Evolutionary conservation across 2,329 filamentous ascomycete genomes (phyloP).

Genomic region (Trichoderma sp.): DNA sequence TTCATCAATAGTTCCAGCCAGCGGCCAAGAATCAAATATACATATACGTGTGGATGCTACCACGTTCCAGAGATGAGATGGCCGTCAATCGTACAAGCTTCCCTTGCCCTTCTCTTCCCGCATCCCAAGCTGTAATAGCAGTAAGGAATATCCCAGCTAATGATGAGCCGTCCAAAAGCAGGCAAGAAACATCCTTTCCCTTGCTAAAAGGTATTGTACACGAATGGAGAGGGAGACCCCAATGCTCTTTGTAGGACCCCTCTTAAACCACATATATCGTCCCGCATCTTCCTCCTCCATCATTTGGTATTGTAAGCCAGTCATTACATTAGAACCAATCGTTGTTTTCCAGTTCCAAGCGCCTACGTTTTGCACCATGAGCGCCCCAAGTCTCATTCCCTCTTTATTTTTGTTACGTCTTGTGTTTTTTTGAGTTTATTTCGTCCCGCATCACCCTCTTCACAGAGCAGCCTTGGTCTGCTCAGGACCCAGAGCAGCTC

Average conservation of each 20-base stretch:
- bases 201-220: slow-evolving; percentile 24
- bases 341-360: slow-evolving; percentile 20
- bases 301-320: slow-evolving; percentile 20
- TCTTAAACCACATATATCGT: slow-evolving; percentile 12
- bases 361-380: slow-evolving; percentile 4
- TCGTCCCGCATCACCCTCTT: slow-evolving; percentile 30
- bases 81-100: slow-evolving; percentile 20
- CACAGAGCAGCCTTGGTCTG: slow-evolving; percentile 56
- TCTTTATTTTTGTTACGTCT: background rate
- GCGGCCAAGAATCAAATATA: slow-evolving; percentile 1
- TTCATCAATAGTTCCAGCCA: slow-evolving; percentile 8
- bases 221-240: slow-evolving; percentile 19
- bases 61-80: slow-evolving; percentile 30
- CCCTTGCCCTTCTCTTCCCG: background rate
- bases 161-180: background rate
- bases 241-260: slow-evolving; percentile 8
- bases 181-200: background rate
- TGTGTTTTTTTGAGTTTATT: background rate
- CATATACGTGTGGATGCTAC: slow-evolving; percentile 25
- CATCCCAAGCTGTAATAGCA: background rate
- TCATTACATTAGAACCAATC: slow-evolving; percentile 24
- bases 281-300: background rate
- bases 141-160: background rate
- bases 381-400: background rate
- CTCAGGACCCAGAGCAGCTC: slow-evolving; percentile 51